phyloP scores from a whole-genome alignment of 2,329 filamentous ascomycete species.

The Trichoderma sp. region DNA sequence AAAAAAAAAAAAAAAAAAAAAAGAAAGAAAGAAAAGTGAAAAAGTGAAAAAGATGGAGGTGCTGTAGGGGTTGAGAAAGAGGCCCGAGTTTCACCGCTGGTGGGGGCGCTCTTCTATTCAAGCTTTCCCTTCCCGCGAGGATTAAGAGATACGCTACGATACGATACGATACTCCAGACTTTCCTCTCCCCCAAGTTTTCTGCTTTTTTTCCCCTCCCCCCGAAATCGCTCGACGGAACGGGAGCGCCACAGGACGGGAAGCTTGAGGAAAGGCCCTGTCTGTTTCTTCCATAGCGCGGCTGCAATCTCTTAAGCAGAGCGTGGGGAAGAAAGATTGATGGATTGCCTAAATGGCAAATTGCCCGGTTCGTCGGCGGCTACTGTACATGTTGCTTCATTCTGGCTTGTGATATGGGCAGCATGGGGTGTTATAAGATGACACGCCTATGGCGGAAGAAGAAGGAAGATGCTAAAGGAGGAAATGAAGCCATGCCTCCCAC shows the following conservation, averaged over 20 bases:
- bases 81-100: slow-evolving; percentile 20
- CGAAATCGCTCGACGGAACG: slow-evolving; percentile 21
- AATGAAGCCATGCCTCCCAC: slow-evolving; percentile 10
- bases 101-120: neutral
- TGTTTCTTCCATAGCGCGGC: neutral
- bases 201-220: neutral
- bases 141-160: neutral
- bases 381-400: neutral
- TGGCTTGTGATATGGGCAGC: neutral
- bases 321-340: slow-evolving; percentile 9
- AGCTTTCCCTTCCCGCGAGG: slow-evolving; percentile 4
- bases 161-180: neutral
- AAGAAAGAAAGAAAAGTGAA: no score
- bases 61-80: neutral
- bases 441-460: neutral
- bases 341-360: slow-evolving; percentile 13
- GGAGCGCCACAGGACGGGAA: slow-evolving; percentile 13
- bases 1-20: neutral
- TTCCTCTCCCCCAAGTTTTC: slow-evolving; percentile 3
- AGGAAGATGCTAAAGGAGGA: no score
- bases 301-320: slow-evolving; percentile 16
- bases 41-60: neutral
- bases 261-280: neutral
- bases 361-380: slow-evolving; percentile 20
- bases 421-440: neutral